Base-by-base conservation (phyloP, 805 yeast genomes). In the Metschnikowia cerradonensis region DNA sequence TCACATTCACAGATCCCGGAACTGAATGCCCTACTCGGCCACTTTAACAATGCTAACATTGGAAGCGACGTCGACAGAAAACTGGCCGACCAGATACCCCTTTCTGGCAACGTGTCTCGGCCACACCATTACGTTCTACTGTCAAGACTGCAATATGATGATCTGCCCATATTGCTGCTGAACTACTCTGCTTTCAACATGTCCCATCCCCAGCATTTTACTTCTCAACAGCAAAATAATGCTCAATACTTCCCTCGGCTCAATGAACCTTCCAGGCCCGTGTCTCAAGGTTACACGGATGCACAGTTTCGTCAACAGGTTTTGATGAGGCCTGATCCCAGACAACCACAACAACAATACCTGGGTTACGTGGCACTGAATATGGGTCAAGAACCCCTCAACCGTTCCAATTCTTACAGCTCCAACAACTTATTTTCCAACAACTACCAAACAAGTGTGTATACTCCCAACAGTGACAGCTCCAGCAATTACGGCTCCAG, bases 201-300 rank as follows among this genome's bases (percentile, higher is more conserved):
- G 43, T 3, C 17, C 22, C 43, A 32, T 14, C 19, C 15, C 8
- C 45, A 32, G 22, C 34, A 14, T 13, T 20, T 42, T 8, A 15
- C 30, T 20, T 14, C 31, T 3, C 45, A 42, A 38, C 45, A 32
- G 35, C 45, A 32, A 14, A 40, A 15, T 20, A 42, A 32, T 20
- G 10, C 37, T 3, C 45, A 42, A 34, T 42, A 20, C 32, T 42
- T 42, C 3, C 38, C 45, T 20, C 37, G 45, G 36, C 30, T 42
- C 30, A 40, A 40, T 15, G 43, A 40, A 6, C 34, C 43, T 10
- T 5, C 52, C 11, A 33, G 49, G 49, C 30, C 47, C 32, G 47
- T 45, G 31, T 26, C 33, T 31, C 38, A 22, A 42, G 40, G 52
- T 31, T 39, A 23, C 48, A 36, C 41, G 36, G 51, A 47, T 41